Base-by-base conservation (phyloP, 495 filamentous ascomycete species). In the Trichocladium uniseriatum region DNA sequence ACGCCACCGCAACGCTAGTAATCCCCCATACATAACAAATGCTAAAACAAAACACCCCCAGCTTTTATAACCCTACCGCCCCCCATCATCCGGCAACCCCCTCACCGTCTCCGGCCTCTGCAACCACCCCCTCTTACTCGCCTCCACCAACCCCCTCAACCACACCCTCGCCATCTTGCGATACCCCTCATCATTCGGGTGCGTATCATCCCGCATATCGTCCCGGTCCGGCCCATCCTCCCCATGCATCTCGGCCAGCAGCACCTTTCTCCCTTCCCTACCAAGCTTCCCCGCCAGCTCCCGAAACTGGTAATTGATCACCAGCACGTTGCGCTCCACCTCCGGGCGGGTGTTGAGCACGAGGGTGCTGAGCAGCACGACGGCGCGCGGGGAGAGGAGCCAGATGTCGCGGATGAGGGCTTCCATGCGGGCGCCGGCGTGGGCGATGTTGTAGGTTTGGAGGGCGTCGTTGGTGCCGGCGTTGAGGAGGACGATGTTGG, bases 121-220 rank as follows among this genome's bases (percentile, higher is more conserved):
- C 28, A 67, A 18, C 44, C 48, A 43, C 53, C 72, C 48, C 39
- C 29, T 13, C 46, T 52, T 28, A 20, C 54, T 54, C 0, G 61
- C 65, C 29, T 54, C 43, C 44, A 62, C 44, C 15, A 79, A 60
- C 5, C 66, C 75, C 0, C 54, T 58, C 57, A 63, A 74, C 70
- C 71, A 81, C 0, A 80, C 61, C 2, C 66, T 54, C 9, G 77
- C 73, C 78, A 81, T 79, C 55, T 72, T 69, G 49, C 56, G 50
- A 40, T 80, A 79, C 9, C 76, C 77, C 0, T 18, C 46, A 35
- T 76, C 70, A 14, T 58, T 71, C 0, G 78, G 77, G 42, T 80
- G 77, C 0, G 64, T 75, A 5, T 60, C 64, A 51, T 79, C 76
- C 0, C 58, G 60, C 29, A 79, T 38, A 43, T 78, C 69, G 6